These are phyloP conservation scores for Persicaria maculosa DNA, from an alignment of 148 eudicot genomes.

Conservation along the genomic window DNA sequence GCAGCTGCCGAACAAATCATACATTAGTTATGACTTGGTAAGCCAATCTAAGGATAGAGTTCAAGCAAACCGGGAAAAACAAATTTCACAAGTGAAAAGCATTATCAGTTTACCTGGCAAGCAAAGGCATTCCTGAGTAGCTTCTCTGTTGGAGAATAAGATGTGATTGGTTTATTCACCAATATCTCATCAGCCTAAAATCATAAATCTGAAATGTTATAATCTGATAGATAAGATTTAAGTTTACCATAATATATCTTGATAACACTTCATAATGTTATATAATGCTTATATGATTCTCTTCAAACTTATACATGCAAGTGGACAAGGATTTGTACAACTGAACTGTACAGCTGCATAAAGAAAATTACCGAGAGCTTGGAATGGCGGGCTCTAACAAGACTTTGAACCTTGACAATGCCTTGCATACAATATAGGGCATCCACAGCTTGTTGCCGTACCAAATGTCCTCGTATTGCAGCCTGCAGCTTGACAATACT, in stretches of 20 bases:
- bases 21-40: background rate
- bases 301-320: background rate
- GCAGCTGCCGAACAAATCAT: conserved; percentile 28
- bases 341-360: background rate
- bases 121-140: conserved; percentile 67
- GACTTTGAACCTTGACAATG: conserved; percentile 75
- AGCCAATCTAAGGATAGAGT: background rate
- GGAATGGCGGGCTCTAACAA: conserved; percentile 61
- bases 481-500: conserved; percentile 77
- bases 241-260: background rate
- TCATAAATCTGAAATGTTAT: background rate
- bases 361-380: conserved; percentile 32
- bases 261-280: background rate
- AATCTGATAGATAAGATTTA: background rate
- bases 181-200: conserved; percentile 43
- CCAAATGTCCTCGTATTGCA: conserved; percentile 79
- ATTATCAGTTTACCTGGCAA: conserved; percentile 51
- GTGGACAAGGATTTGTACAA: background rate
- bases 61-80: background rate
- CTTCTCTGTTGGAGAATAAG: conserved; percentile 48
- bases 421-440: conserved; percentile 79
- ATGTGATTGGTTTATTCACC: conserved; percentile 23
- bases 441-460: conserved; percentile 76
- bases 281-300: background rate
- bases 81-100: background rate